Conservation (phyloP, 1,139 yeast species). For the Nakaseomyces glabratus region DNA sequence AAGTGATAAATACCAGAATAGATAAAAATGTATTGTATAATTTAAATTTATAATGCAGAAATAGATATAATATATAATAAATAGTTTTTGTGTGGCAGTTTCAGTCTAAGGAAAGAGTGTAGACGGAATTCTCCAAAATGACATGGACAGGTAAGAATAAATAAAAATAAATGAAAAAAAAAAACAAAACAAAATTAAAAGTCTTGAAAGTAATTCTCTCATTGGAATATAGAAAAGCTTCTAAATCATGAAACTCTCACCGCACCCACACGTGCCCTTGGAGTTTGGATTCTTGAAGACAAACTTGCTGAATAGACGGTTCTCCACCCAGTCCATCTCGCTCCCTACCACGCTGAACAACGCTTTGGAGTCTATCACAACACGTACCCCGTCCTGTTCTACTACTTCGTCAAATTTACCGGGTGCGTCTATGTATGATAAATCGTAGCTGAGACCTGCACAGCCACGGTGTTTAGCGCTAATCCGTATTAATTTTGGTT, state of each 20-base stretch:
- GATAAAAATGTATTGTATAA: no score
- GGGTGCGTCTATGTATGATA: constrained; percentile 81
- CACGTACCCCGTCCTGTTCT: constrained; percentile 87
- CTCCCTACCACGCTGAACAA: constrained; percentile 91
- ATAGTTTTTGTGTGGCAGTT: no score
- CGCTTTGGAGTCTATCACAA: constrained; percentile 90
- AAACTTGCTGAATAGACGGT: constrained; percentile 77
- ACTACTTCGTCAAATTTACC: constrained; percentile 91
- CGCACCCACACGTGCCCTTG: constrained; percentile 97
- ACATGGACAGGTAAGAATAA: no score
- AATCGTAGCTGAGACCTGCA: constrained; percentile 84
- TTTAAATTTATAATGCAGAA: no score
- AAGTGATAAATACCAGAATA: no score
- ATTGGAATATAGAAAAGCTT: no score
- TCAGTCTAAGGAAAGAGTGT: no score
- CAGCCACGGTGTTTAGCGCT: constrained; percentile 95
- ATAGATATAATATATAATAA: no score
- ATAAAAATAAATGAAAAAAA: no score
- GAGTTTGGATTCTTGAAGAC: constrained; percentile 92
- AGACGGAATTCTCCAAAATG: no score
- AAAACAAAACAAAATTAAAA: no score
- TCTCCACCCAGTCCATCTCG: constrained; percentile 98
- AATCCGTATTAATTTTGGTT: constrained; percentile 79
- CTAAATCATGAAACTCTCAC: constrained; percentile 95
- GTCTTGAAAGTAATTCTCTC: no score